phyloP scores from a whole-genome alignment of 2,329 filamentous ascomycete species.

The Xylariaceae sp. region DNA sequence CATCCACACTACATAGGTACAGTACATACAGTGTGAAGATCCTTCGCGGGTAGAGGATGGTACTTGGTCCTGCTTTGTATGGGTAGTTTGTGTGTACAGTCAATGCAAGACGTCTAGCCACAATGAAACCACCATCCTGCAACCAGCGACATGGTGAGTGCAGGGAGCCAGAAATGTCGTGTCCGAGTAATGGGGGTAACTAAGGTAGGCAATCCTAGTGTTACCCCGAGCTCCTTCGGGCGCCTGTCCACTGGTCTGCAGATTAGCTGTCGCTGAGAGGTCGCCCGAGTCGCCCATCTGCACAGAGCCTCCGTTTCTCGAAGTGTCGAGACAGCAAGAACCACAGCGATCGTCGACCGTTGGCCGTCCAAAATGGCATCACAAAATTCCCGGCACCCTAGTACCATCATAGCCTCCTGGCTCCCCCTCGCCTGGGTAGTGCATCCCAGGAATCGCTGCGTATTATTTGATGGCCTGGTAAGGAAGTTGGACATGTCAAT shows the following conservation, averaged over 20 bases:
- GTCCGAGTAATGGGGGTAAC: not conserved
- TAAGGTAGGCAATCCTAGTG: not conserved
- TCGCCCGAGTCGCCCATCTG: too few species aligned
- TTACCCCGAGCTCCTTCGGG: too few species aligned
- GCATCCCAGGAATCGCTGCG: conserved; percentile 2
- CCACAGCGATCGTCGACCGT: not conserved
- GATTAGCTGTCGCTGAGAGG: not conserved
- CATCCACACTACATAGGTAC: too few species aligned
- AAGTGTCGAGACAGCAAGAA: too few species aligned
- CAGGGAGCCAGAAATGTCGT: not conserved
- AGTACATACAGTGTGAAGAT: conserved; percentile 13
- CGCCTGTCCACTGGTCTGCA: too few species aligned
- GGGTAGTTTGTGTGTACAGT: too few species aligned
- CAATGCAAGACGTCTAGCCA: conserved; percentile 2
- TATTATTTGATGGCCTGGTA: conserved; percentile 6
- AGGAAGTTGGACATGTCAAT: conserved; percentile 6
- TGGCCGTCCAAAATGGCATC: conserved; percentile 18
- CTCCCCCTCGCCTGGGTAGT: conserved; percentile 3
- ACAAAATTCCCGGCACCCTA: conserved; percentile 25
- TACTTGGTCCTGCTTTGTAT: too few species aligned
- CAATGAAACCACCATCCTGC: conserved; percentile 5
- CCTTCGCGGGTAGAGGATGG: conserved; percentile 11
- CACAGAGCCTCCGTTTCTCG: conserved; percentile 8
- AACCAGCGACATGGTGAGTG: conserved; percentile 8
- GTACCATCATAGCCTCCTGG: conserved; percentile 25